Evolutionary conservation across 202 grass and related monocot genomes (phyloP).

Genomic region (Hordeum pubiflorum): DNA sequence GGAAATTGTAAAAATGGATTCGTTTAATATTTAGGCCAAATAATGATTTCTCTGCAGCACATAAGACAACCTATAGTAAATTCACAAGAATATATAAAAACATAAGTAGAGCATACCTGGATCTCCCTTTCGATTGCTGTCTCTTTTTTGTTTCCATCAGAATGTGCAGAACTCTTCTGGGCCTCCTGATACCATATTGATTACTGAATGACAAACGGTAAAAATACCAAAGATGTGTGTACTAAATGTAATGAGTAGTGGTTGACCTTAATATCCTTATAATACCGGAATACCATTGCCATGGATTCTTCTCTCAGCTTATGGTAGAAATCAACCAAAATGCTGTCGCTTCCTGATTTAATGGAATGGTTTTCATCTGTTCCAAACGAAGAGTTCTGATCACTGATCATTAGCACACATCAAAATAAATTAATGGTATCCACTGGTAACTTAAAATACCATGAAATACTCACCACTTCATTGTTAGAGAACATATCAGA

Average conservation of each 20-base stretch:
- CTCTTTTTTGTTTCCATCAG: not conserved
- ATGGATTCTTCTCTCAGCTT: constrained; percentile 33
- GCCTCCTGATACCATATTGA: constrained; percentile 13
- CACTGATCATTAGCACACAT: constrained; percentile 40
- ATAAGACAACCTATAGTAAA: not conserved
- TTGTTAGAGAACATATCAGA: constrained; percentile 38
- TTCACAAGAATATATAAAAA: not conserved
- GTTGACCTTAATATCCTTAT: constrained; percentile 27
- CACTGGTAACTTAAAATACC: not conserved
- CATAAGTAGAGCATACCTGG: constrained; percentile 21
- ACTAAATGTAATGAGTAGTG: constrained; percentile 1
- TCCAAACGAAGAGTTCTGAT: constrained; percentile 52
- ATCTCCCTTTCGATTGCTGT: constrained; percentile 22
- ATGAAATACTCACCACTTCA: constrained; percentile 38
- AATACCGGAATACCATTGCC: constrained; percentile 15
- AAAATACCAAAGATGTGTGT: not conserved
- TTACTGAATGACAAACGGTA: constrained; percentile 17
- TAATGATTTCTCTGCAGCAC: not conserved
- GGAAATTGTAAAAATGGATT: constrained; percentile 10
- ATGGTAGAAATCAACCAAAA: constrained; percentile 38
- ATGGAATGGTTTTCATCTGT: constrained; percentile 38
- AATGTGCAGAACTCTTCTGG: not conserved
- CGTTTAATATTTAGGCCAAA: not conserved
- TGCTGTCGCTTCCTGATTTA: constrained; percentile 18
- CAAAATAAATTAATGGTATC: not conserved